Evolutionary conservation across 306 rosid species (phyloP), one percentile per base, ranked within the genome.

Genomic region (Arachis stenosperma): DNA sequence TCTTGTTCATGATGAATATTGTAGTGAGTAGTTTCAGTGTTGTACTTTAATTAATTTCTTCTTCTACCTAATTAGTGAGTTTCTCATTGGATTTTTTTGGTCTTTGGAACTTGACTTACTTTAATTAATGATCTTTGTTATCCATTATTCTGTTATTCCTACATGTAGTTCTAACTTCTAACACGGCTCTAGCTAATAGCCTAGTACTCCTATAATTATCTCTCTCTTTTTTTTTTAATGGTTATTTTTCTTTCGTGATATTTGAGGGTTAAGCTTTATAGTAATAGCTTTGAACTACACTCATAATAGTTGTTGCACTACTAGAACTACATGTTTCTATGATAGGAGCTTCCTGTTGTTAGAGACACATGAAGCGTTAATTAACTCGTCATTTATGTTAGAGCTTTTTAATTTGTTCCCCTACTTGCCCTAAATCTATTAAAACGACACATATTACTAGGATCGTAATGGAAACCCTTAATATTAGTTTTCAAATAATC

Each of bases 181-280:
- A 33, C 37, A 33, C 37, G 5, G 10, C 54, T 11, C 14, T 14
- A 12, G 3, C 4, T 13, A 12, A 2, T 48, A 22, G 27, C 27
- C 27, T 22, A 22, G 27, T 22, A 22, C 27, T 22, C 27, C 27
- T 22, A 22, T 22, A 22, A 22, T 22, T 22, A 22, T 48, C 12
- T 48, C n/a, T 10, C 5, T 6, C 8, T 13, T 42, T 11, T 40
- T 1, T 53, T 1, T 39, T 47, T 17, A 17, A 17, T 17, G 37
- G 55, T 6, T 50, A 1, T 36, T 69, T 60, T 61, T 27, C 48
- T 61, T 14, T 47, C 71, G 64, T 56, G 55, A 53, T 76, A 79
- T 75, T 83, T 79, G 73, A 65, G 69, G 81, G 59, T 86, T 83
- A 51, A 48, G 61, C 36, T 84, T 53, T 63, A 44, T 15, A 48